These are phyloP conservation scores for Solanum habrochaites DNA, from an alignment of 257 asterid genomes.

Conservation along the genomic window DNA sequence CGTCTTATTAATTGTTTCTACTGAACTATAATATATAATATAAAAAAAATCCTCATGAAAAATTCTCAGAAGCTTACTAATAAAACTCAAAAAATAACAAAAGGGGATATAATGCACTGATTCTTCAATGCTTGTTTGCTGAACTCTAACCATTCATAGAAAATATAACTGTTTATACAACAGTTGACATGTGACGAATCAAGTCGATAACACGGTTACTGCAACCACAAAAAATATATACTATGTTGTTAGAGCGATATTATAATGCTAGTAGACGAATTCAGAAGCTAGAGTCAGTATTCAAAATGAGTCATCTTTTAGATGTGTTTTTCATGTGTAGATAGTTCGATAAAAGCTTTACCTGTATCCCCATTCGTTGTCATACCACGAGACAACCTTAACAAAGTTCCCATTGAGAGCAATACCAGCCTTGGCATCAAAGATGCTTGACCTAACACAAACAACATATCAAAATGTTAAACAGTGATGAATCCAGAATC, in stretches of 20 bases:
- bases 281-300: neutral
- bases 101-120: neutral
- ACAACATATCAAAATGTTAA: neutral
- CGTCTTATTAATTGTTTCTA: neutral
- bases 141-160: neutral
- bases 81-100: neutral
- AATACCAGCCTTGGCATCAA: constrained; percentile 59
- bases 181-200: constrained; percentile 48
- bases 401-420: constrained; percentile 42
- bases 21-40: neutral
- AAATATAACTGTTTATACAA: constrained; percentile 4
- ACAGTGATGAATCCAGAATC: neutral
- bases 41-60: neutral
- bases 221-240: neutral
- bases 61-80: neutral
- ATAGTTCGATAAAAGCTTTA: neutral
- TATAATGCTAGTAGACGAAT: neutral
- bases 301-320: neutral
- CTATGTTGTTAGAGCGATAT: neutral
- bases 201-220: constrained; percentile 48
- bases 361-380: constrained; percentile 72
- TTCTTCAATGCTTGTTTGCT: neutral
- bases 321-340: neutral
- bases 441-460: constrained; percentile 48
- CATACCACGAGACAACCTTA: constrained; percentile 50